Evolutionary conservation across 306 rosid genomes (phyloP), one percentile per base, ranked within the genome.

Genomic region (Ormosia semicastrata): DNA sequence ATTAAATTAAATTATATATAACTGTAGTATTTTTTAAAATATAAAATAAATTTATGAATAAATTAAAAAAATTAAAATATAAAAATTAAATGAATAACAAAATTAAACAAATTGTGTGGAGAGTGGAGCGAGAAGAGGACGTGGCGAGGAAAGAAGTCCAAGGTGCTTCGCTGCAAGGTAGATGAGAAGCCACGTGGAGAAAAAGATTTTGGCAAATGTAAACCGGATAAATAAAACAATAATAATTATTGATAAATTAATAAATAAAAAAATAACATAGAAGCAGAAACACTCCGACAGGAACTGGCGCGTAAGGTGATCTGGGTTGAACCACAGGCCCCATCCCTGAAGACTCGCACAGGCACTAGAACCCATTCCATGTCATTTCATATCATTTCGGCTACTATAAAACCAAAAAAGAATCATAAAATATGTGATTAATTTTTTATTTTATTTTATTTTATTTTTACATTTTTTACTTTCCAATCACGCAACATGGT

Each of bases 271-370:
- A 81, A 13, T 17, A n/a, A 52, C 30, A 1, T 40, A 58, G 79
- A 39, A 29, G 58, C 37, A 81, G 49, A 75, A 82, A 73, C 83
- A 59, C 30, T 87, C 79, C 89, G 87, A 89, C 92, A 86, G 70
- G 32, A 24, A 43, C 76, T 75, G 77, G 58, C 77, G 58, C 77
- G 47, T 24, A 57, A 34, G 3, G 52, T 81, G 75, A 73, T 81
- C 52, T 54, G 40, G 69, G 81, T 65, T 64, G 80, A 73, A 81
- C 75, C 57, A 60, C 15, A 15, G 32, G 29, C 76, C 17, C 64
- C 53, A 59, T 69, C 58, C 79, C 68, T 64, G 68, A 50, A 65
- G 33, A 36, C 41, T 72, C 8, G 7, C 14, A 12, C 30, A 60
- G 53, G 47, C 77, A 62, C 52, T 70, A 33, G 1, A 47, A 12